Conservation (phyloP, 306 rosid species). For the Dryas drummondii region DNA sequence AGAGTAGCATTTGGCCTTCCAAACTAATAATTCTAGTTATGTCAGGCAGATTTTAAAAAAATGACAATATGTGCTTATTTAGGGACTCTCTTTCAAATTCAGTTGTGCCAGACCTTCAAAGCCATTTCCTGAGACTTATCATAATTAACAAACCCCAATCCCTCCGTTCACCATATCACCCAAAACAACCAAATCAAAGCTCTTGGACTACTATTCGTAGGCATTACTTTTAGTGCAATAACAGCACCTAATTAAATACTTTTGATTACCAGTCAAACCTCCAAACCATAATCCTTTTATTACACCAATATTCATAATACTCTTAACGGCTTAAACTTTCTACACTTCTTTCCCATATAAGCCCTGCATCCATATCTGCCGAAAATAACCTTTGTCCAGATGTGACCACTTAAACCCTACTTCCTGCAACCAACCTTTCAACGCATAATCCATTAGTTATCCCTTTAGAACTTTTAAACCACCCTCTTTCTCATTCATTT, state of each 20-base stretch:
- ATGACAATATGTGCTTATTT: neutral
- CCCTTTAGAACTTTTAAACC: neutral
- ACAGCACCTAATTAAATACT: neutral
- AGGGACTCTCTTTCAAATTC: neutral
- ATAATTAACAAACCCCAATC: slow-evolving; percentile 8
- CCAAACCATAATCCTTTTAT: neutral
- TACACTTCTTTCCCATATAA: neutral
- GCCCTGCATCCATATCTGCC: neutral
- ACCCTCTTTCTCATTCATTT: too few relatives aligned
- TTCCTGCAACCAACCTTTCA: slow-evolving; percentile 1
- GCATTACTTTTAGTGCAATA: neutral
- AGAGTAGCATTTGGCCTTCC: neutral
- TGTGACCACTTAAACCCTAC: neutral
- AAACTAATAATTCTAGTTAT: neutral
- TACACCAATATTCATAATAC: neutral
- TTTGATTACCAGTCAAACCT: slow-evolving; percentile 2
- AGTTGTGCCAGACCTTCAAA: neutral
- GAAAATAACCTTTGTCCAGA: neutral
- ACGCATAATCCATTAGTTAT: neutral
- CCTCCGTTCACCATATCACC: neutral
- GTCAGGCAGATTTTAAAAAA: neutral
- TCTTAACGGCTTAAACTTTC: neutral
- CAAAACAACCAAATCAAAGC: neutral
- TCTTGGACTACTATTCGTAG: neutral
- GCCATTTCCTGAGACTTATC: neutral